These are phyloP conservation scores for Pleomassaria siparia DNA, from an alignment of 2,329 filamentous ascomycete genomes.

Conservation along the genomic window DNA sequence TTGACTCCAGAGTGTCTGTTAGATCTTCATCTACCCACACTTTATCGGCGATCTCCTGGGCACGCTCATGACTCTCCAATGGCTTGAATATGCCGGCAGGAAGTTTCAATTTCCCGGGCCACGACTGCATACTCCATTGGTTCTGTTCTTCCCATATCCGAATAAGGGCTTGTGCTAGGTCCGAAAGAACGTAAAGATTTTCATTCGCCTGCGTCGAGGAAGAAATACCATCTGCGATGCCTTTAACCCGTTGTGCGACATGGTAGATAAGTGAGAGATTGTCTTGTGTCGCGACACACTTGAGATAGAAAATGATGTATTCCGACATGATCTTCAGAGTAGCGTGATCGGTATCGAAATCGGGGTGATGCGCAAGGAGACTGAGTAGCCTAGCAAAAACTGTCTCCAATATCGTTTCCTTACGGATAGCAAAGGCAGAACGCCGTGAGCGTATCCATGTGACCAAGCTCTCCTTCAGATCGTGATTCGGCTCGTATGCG, in stretches of 20 bases:
- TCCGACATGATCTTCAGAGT: slow-evolving; percentile 79
- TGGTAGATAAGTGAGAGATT: slow-evolving; percentile 90
- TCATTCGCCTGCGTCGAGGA: slow-evolving; percentile 58
- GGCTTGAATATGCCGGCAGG: slow-evolving; percentile 76
- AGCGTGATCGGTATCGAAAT: slow-evolving; percentile 66
- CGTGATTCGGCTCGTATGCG: slow-evolving; percentile 81
- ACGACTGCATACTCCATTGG: slow-evolving; percentile 83
- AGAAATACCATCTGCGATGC: slow-evolving; percentile 77
- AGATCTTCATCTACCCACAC: slow-evolving; percentile 76
- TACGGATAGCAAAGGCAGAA: slow-evolving; percentile 60
- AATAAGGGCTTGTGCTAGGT: slow-evolving; percentile 80
- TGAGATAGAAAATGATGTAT: slow-evolving; percentile 89
- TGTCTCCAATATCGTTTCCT: slow-evolving; percentile 70
- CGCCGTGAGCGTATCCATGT: slow-evolving; percentile 89
- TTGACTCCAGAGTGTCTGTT: slow-evolving; percentile 73
- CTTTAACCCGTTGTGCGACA: slow-evolving; percentile 90
- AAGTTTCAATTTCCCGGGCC: slow-evolving; percentile 76
- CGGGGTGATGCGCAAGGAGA: slow-evolving; percentile 88
- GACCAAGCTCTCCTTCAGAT: slow-evolving; percentile 72
- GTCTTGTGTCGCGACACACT: slow-evolving; percentile 76
- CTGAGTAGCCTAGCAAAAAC: slow-evolving; percentile 82
- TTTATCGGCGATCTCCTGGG: slow-evolving; percentile 83
- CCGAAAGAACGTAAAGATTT: slow-evolving; percentile 81
- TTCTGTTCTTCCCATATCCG: slow-evolving; percentile 84
- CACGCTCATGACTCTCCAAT: slow-evolving; percentile 73